Percentiles rank a stretch among this genome's conserved stretches.
phyloP scores from a whole-genome alignment of 1,139 yeast genomes.

The Yamadazyma triangularis region DNA sequence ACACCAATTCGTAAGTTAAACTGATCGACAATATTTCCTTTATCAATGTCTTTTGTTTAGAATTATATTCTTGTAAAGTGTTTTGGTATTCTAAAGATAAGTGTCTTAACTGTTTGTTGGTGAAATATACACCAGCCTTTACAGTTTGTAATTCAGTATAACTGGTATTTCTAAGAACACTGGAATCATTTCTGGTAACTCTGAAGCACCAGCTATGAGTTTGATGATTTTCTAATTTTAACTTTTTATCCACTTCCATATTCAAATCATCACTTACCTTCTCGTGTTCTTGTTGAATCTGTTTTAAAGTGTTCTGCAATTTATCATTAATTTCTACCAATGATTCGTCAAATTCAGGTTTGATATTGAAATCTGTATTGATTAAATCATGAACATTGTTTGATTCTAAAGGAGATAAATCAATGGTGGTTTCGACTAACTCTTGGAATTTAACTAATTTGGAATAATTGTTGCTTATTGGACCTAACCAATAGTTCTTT shows the following conservation, averaged over 20 bases:
- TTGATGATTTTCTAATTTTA: conserved; percentile 82
- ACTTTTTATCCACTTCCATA: conserved; percentile 79
- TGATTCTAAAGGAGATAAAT: conserved; percentile 69
- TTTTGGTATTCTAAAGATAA: conserved; percentile 57
- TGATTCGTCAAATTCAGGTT: conserved; percentile 84
- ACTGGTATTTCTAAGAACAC: conserved; percentile 58
- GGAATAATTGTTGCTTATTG: conserved; percentile 43
- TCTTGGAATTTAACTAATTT: conserved; percentile 71
- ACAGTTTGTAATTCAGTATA: conserved; percentile 84
- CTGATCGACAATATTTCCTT: conserved; percentile 78
- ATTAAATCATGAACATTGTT: conserved; percentile 32
- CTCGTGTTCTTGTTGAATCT: conserved; percentile 58
- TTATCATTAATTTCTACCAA: conserved; percentile 56
- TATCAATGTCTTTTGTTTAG: conserved; percentile 72
- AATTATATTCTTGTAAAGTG: conserved; percentile 62
- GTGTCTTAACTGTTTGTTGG: conserved; percentile 60
- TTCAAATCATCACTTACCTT: conserved; percentile 70
- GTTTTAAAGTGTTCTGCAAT: conserved; percentile 50
- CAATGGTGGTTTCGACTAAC: conserved; percentile 88
- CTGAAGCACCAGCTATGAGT: conserved; percentile 93
- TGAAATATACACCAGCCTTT: conserved; percentile 91
- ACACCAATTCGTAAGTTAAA: conserved; percentile 72
- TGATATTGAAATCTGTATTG: conserved; percentile 69
- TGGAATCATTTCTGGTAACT: conserved; percentile 84
- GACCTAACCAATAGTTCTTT: conserved; percentile 51